These are phyloP conservation scores for Fremontodendron californicum DNA, from an alignment of 345 rosid species.

Conservation along the genomic window DNA sequence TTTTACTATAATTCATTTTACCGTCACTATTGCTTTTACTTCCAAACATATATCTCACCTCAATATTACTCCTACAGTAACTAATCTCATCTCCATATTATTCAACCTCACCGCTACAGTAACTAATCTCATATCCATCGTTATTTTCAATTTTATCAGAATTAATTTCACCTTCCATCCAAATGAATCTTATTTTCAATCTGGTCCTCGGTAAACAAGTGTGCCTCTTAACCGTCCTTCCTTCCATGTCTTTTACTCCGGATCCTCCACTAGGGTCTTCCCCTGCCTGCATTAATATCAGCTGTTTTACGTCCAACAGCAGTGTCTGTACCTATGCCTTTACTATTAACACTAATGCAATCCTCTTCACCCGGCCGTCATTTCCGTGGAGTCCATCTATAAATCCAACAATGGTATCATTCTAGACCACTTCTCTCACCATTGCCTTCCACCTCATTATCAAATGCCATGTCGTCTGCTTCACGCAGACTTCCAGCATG, in stretches of 20 bases:
- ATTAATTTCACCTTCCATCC: no score
- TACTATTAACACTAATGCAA: slow-evolving; percentile 28
- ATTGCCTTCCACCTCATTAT: slow-evolving; percentile 24
- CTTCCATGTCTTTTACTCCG: slow-evolving; percentile 28
- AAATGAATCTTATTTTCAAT: no score
- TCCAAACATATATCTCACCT: no score
- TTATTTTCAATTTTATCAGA: no score
- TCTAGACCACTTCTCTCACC: slow-evolving; percentile 14
- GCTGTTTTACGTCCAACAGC: slow-evolving; percentile 27
- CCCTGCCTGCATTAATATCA: slow-evolving; percentile 10
- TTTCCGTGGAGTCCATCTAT: slow-evolving; percentile 15
- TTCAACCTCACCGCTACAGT: no score
- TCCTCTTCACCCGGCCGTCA: slow-evolving; percentile 13
- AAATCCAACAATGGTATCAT: slow-evolving; percentile 17
- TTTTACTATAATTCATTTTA: no score
- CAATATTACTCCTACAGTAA: no score
- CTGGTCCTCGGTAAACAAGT: slow-evolving; percentile 24
- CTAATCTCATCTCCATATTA: no score
- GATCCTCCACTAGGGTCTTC: slow-evolving; percentile 25
- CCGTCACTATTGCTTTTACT: no score
- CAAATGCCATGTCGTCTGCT: slow-evolving; percentile 23
- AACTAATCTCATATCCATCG: no score
- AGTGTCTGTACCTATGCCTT: slow-evolving; percentile 17
- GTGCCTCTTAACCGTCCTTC: slow-evolving; percentile 33
- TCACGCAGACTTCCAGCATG: slow-evolving; percentile 42